phyloP scores from a whole-genome alignment of 176 grass and related monocot species.

The Phoenix roebelenii region DNA sequence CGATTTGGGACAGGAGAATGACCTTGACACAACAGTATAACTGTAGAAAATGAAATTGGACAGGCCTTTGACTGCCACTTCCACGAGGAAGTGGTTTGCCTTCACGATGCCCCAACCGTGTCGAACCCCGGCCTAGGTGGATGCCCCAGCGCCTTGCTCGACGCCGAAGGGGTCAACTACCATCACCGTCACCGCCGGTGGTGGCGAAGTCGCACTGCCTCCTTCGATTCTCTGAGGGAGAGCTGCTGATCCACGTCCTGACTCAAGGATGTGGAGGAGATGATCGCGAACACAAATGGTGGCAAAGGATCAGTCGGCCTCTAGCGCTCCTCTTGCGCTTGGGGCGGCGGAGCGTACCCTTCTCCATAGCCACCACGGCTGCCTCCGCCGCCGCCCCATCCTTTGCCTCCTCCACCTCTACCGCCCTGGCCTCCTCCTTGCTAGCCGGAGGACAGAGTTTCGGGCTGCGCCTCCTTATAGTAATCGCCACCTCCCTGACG shows the following conservation, averaged over 20 bases:
- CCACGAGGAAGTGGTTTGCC: constrained; percentile 66
- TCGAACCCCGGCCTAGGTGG: constrained; percentile 23
- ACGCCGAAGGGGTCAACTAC: constrained; percentile 28
- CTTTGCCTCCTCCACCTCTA: no score
- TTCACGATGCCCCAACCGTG: constrained; percentile 26
- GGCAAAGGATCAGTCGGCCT: not conserved
- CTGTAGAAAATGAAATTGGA: constrained; percentile 15
- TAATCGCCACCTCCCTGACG: no score
- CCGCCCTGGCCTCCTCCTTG: no score
- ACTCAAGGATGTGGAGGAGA: constrained; percentile 9
- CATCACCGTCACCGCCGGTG: not conserved
- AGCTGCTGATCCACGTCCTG: constrained; percentile 35
- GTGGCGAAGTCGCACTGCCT: not conserved
- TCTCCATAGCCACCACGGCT: no score
- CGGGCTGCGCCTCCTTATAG: no score
- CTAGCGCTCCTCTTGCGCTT: not conserved
- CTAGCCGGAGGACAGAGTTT: no score
- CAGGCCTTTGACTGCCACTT: constrained; percentile 52
- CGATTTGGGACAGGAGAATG: no score
- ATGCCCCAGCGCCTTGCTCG: constrained; percentile 36
- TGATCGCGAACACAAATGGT: not conserved
- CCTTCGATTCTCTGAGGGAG: constrained; percentile 35
- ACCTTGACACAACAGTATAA: no score
- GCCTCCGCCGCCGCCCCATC: no score
- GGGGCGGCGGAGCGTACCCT: no score